A percentile compares a stretch with the other conserved stretches of the same genome.
These are phyloP conservation scores for Colletotrichum ledebouriae DNA, from an alignment of 2,329 filamentous ascomycete genomes.

Conservation along the genomic window DNA sequence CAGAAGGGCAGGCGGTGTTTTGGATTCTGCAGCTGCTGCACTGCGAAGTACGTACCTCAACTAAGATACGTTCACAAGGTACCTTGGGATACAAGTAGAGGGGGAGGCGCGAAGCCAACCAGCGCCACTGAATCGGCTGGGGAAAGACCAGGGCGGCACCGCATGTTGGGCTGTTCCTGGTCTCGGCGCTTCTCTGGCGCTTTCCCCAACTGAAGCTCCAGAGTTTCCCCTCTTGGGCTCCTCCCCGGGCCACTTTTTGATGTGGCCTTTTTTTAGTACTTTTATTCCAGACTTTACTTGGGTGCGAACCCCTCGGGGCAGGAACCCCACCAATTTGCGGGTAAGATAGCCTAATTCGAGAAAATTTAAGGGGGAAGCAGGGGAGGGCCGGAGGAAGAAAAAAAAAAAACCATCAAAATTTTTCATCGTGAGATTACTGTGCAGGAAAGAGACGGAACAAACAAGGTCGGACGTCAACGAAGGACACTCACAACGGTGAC, in stretches of 20 bases:
- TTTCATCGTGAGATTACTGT: conserved; percentile 22
- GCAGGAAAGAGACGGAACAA: background rate
- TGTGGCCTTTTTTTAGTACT: background rate
- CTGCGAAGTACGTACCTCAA: no score
- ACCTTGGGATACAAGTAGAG: no score
- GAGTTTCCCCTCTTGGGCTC: conserved; percentile 17
- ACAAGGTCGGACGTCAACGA: background rate
- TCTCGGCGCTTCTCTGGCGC: conserved; percentile 41
- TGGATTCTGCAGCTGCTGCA: background rate
- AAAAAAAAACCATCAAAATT: conserved; percentile 7
- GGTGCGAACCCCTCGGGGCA: background rate
- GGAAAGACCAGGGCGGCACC: conserved; percentile 16
- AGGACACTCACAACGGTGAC: background rate
- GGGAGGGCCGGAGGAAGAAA: no score
- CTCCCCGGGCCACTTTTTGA: conserved; percentile 26
- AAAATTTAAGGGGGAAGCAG: background rate
- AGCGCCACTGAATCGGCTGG: conserved; percentile 14
- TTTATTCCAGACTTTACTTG: conserved; percentile 4
- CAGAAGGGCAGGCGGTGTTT: conserved; percentile 10
- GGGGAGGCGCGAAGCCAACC: conserved; percentile 32
- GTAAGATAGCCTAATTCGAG: background rate
- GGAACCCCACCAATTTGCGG: conserved; percentile 35
- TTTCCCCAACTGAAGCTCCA: conserved; percentile 39
- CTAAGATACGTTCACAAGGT: no score
- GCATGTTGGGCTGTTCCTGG: conserved; percentile 7